Evolutionary conservation across 1,284 basidiomycete species (phyloP), one percentile per base, ranked within the genome.

Genomic region (Marasmius oreades): DNA sequence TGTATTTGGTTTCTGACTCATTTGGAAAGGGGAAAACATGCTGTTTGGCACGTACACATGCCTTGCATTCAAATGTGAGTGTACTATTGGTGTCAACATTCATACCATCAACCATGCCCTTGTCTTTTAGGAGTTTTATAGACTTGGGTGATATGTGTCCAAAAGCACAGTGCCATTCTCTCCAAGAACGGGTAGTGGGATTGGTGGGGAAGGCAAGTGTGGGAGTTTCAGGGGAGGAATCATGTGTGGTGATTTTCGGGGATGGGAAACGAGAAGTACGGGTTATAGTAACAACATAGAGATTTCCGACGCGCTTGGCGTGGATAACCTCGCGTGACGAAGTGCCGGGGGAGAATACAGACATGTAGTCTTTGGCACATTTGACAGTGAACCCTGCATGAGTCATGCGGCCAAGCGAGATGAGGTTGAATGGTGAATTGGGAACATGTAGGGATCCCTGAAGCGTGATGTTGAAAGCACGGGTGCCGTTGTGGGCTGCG

Each of bases 31-130:
- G 65, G 3, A 62, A 59, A 39, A 66, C 66, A 50, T 62, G 62
- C 56, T 65, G 58, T 53, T 72, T 72, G 28, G 58, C 66, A 0
- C 62, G 18, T 5, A 42, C 28, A 53, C 66, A 66, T 1, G 59
- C 51, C 34, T 59, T 57, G 52, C 63, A 67, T 5, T 42, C n/a
- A 47, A 64, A 64, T 1, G n/a, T 31, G 28, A 31, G 33, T 0
- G 48, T 51, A 14, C 42, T 59, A 8, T 55, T 47, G 6, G 54
- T 48, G 6, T 59, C 4, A 10, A 12, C 42, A 3, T 61, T 42
- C 6, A 64, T 62, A 0, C 55, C 60, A 18, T 51, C 31, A 1
- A 67, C 55, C 22, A 59, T 51, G 8, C 62, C 55, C 5, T 50
- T 37, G 18, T 36, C 22, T 0, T 67, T 63, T 65, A 70, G 66